Percentiles rank a stretch among this genome's conserved stretches.
Evolutionary conservation across 257 asterid species (phyloP).

Genomic region (Solanum okadae): DNA sequence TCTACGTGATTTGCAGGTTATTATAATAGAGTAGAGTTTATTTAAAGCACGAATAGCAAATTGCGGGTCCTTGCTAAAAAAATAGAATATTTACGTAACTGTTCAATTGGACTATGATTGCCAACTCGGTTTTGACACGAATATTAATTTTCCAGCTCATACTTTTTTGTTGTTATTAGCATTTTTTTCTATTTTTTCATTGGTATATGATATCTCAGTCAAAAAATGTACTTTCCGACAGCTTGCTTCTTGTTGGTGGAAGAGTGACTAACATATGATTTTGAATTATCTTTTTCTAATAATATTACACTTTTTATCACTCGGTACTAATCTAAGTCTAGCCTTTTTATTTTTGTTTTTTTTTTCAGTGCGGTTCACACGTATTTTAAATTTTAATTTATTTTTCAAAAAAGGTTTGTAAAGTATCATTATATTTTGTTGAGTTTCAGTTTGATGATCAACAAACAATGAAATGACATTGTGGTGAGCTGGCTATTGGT

Average conservation of each 20-base stretch:
- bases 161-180: background rate
- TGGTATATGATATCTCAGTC: background rate
- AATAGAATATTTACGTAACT: background rate
- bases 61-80: background rate
- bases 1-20: background rate
- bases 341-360: background rate
- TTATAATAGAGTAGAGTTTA: background rate
- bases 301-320: background rate
- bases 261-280: conserved; percentile 1
- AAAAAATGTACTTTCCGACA: background rate
- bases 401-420: background rate
- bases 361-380: background rate
- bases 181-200: background rate
- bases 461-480: background rate
- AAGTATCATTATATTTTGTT: background rate
- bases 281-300: background rate
- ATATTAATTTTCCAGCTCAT: background rate
- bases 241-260: background rate
- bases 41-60: background rate
- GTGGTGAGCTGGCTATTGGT: background rate
- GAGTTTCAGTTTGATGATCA: background rate
- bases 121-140: conserved; percentile 3
- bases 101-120: background rate
- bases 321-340: background rate
- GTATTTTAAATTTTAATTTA: background rate